Evolutionary conservation across 208 protist species (phyloP), one percentile per base, ranked within the genome.

Genomic region (Crithidia sp.): DNA sequence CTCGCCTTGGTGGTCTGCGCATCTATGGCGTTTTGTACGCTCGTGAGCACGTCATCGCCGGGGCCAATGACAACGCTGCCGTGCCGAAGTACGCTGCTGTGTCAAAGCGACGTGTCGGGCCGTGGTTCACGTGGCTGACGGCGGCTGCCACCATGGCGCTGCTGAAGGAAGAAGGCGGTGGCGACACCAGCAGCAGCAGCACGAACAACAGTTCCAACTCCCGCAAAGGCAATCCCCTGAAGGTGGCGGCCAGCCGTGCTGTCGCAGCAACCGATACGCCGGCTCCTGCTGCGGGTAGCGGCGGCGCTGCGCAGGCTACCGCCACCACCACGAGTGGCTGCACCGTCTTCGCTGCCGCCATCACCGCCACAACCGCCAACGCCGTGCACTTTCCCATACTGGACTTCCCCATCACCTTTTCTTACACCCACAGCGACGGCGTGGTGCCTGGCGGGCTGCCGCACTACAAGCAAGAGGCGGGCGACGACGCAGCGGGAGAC

Each of bases 41-140:
- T 4, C 68, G 77, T 44, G 86, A 62, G 61, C 47, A 54, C 77
- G 80, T 39, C 71, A 68, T 7, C 17, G 53, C 43, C 3, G 52
- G 5, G 43, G 56, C 2, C 4, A 37, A 37, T 16, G 43, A n/a
- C 53, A 13, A 63, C 67, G 36, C 81, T 76, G 28, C 17, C 76
- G 67, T 44, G 67, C 79, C 62, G n/a, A 70, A 55, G 73, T 83
- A 49, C 82, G 77, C 45, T 13, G 44, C 67, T 3, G 43, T 60
- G 53, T 67, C 74, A 3, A 79, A 79, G 62, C 74, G 52, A 6
- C 74, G 74, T 7, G 79, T 92, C 0, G 88, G 90, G 9, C 87
- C 90, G 50, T 95, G 90, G 90, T 91, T 87, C 62, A 71, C 77
- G 53, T 89, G 87, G 72, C 73, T 81, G 9, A 80, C 86, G 7